Evolutionary conservation across 202 grass and related monocot species (phyloP).

Genomic region (Alloteropsis angusta): DNA sequence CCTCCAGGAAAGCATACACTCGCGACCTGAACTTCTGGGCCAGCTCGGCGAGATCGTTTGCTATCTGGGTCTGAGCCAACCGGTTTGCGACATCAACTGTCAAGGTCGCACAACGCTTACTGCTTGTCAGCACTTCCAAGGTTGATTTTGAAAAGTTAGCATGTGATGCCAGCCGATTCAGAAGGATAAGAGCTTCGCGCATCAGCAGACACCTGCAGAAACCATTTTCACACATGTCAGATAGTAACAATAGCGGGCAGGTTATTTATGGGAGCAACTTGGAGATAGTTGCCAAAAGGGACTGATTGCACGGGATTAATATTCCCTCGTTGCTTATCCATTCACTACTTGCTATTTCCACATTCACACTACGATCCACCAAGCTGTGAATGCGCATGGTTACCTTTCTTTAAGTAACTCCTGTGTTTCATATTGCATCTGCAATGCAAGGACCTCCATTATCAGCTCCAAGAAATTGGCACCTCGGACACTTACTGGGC

Average conservation of each 20-base stretch:
- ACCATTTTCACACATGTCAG: not conserved
- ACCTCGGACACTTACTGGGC: slow-evolving; percentile 24
- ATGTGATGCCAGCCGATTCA: slow-evolving; percentile 76
- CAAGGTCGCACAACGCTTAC: slow-evolving; percentile 46
- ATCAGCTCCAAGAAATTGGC: slow-evolving; percentile 70
- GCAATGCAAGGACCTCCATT: slow-evolving; percentile 59
- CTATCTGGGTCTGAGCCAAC: slow-evolving; percentile 46
- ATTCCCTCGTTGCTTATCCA: not conserved
- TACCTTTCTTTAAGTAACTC: slow-evolving; percentile 71
- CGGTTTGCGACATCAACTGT: slow-evolving; percentile 61
- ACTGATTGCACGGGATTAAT: not conserved
- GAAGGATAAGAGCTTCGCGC: slow-evolving; percentile 76
- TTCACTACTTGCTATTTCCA: not conserved
- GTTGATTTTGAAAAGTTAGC: slow-evolving; percentile 64
- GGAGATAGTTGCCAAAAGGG: not conserved
- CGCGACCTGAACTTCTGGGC: slow-evolving; percentile 55
- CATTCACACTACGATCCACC: not conserved
- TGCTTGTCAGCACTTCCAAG: slow-evolving; percentile 50
- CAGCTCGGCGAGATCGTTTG: slow-evolving; percentile 52
- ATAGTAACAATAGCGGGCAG: not conserved
- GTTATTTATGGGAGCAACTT: not conserved
- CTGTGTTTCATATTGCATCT: slow-evolving; percentile 47
- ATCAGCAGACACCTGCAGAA: slow-evolving; percentile 55
- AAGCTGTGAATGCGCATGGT: not conserved
- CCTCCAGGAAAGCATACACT: slow-evolving; percentile 54